phyloP scores from a whole-genome alignment of 2,329 filamentous ascomycete species.

The Akanthomyces lecanii region DNA sequence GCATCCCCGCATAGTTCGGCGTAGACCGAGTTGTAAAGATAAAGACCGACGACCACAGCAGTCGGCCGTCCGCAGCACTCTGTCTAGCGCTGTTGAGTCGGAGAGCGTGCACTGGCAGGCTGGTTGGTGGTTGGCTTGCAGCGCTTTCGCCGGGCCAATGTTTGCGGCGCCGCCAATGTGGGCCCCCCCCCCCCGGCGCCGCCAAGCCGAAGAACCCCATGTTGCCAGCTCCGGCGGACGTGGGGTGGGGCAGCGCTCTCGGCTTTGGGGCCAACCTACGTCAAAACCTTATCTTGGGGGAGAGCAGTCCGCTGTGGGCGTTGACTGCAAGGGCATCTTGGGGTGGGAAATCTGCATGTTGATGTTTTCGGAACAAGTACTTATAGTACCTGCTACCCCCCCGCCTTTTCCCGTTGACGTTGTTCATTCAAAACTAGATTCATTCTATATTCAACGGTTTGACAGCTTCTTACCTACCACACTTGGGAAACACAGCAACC shows the following conservation, averaged over 20 bases:
- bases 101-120: too few relatives aligned
- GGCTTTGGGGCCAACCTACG: not conserved
- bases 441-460: not conserved
- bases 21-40: not conserved
- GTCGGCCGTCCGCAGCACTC: not conserved
- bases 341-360: not conserved
- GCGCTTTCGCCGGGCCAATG: not conserved
- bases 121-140: not conserved
- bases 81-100: not conserved
- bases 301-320: not conserved
- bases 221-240: not conserved
- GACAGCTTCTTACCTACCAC: too few relatives aligned
- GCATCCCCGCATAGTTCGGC: not conserved
- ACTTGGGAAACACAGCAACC: not conserved
- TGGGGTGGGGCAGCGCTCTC: not conserved
- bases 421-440: not conserved
- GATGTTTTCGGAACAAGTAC: constrained; percentile 3
- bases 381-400: constrained; percentile 3
- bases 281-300: constrained; percentile 9
- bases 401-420: not conserved
- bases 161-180: constrained; percentile 6
- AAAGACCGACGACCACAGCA: too few relatives aligned
- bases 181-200: constrained; percentile 9
- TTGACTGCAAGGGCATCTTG: constrained; percentile 2
- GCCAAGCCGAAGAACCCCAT: constrained; percentile 7